Evolutionary conservation across 805 yeast genomes (phyloP).

Genomic region (Grigorovia transvaalensis): DNA sequence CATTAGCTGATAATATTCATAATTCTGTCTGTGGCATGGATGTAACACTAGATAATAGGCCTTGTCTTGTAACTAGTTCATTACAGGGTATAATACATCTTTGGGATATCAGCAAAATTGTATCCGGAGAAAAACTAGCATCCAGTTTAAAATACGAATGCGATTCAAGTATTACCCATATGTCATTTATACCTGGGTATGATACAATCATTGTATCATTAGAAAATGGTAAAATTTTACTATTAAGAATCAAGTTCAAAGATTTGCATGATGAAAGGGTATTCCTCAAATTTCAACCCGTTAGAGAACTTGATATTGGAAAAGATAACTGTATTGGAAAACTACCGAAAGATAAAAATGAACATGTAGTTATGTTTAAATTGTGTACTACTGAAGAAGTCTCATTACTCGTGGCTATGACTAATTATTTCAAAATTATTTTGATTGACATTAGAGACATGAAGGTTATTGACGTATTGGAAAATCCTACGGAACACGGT

Average conservation of each 20-base stretch:
- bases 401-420: constrained; percentile 39
- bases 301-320: constrained; percentile 15
- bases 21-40: constrained; percentile 44
- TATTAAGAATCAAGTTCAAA: constrained; percentile 31
- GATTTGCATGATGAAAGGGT: constrained; percentile 7
- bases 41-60: constrained; percentile 45
- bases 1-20: constrained; percentile 51
- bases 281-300: constrained; percentile 6
- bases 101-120: constrained; percentile 67
- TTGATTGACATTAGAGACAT: constrained; percentile 51
- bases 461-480: constrained; percentile 33
- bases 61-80: constrained; percentile 68
- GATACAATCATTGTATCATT: constrained; percentile 48
- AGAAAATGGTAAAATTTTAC: constrained; percentile 27
- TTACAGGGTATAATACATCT: constrained; percentile 60
- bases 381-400: constrained; percentile 33
- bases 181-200: constrained; percentile 43
- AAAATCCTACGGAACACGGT: constrained; percentile 58
- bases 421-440: constrained; percentile 42
- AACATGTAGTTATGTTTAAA: constrained; percentile 32
- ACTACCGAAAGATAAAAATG: constrained; percentile 4
- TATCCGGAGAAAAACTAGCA: constrained; percentile 45
- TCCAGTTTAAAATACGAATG: constrained; percentile 40
- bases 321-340: not conserved
- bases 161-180: constrained; percentile 38